Evolutionary conservation across 2,329 filamentous ascomycete genomes (phyloP).

Genomic region (Fusarium oligoseptatum): DNA sequence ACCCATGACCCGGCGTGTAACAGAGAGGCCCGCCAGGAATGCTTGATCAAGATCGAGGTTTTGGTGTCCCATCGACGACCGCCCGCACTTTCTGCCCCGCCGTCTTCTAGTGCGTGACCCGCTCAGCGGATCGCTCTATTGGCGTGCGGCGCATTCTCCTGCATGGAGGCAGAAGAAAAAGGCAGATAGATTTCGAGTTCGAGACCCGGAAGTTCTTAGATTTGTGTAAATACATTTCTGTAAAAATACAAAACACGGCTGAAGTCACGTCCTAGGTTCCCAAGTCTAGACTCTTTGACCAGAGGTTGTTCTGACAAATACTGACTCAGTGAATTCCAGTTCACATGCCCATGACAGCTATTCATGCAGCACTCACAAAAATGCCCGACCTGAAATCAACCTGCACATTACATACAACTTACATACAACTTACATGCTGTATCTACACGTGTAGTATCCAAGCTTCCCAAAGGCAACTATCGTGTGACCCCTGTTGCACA

Average conservation of each 20-base stretch:
- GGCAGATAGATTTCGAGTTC: background rate
- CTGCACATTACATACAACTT: background rate
- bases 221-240: background rate
- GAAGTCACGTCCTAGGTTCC: background rate
- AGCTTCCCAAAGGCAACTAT: background rate
- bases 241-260: background rate
- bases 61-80: conserved; percentile 27
- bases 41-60: conserved; percentile 33
- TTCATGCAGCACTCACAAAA: conserved; percentile 17
- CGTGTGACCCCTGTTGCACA: conserved; percentile 10
- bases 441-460: background rate
- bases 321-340: background rate
- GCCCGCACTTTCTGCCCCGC: background rate
- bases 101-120: background rate
- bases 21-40: conserved; percentile 15
- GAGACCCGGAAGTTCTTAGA: background rate
- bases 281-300: background rate
- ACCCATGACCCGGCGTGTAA: conserved; percentile 31
- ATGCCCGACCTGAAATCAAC: background rate
- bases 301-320: background rate
- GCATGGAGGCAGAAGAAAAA: background rate
- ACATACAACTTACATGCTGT: background rate
- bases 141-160: background rate
- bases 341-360: background rate
- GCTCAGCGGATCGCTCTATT: background rate